These are phyloP conservation scores for Dactylonectria macrodidyma DNA, from an alignment of 2,329 filamentous ascomycete genomes.

Conservation along the genomic window DNA sequence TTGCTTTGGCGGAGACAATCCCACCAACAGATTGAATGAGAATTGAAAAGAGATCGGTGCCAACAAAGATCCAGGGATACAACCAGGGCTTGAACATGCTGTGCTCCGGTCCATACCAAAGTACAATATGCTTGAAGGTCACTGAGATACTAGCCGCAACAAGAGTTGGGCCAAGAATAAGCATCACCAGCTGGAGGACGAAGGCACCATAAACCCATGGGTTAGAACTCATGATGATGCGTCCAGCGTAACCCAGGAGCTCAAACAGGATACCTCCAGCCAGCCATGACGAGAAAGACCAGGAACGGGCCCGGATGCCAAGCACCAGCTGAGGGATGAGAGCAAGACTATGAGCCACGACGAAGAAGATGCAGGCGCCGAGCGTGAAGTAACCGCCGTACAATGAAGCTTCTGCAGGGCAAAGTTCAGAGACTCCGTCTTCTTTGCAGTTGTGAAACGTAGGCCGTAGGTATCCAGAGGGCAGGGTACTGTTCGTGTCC, in stretches of 20 bases:
- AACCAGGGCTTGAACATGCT: conserved; percentile 55
- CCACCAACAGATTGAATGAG: conserved; percentile 44
- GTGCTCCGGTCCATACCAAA: conserved; percentile 57
- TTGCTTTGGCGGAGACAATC: conserved; percentile 37
- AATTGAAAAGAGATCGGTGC: conserved; percentile 59
- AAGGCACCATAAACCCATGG: conserved; percentile 58
- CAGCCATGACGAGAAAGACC: conserved; percentile 55
- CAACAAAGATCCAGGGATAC: conserved; percentile 65
- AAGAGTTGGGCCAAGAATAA: conserved; percentile 59
- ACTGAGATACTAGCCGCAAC: conserved; percentile 61
- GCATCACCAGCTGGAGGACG: conserved; percentile 59
- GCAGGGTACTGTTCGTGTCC: conserved; percentile 5
- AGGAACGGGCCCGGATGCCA: conserved; percentile 54
- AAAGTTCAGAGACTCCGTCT: conserved; percentile 31
- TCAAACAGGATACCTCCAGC: conserved; percentile 58
- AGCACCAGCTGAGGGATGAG: conserved; percentile 37
- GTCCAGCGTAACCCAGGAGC: conserved; percentile 58
- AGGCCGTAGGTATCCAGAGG: conserved; percentile 28
- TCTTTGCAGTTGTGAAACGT: conserved; percentile 31
- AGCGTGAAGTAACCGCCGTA: conserved; percentile 46
- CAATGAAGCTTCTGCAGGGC: conserved; percentile 42
- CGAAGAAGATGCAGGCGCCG: conserved; percentile 51
- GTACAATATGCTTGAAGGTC: conserved; percentile 60
- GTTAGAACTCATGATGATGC: conserved; percentile 57
- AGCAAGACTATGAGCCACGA: conserved; percentile 37